Base-by-base conservation (phyloP, 2,329 filamentous ascomycete species). In the Akanthomyces lecanii region DNA sequence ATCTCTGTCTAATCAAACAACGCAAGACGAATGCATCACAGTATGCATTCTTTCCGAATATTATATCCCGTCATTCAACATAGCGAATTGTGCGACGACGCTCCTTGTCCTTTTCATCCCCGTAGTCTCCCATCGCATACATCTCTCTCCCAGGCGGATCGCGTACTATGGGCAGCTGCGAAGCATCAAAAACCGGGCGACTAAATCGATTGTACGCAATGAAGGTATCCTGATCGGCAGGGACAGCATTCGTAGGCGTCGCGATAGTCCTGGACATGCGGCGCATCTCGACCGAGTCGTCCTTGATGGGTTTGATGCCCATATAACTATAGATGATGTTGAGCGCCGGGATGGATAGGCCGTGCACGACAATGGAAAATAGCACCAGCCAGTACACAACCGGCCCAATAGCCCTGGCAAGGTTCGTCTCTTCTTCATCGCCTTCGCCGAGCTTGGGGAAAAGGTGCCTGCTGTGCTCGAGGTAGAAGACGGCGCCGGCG, bases 401-500 rank as follows among this genome's bases (percentile, higher is more conserved):
- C 8, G 62, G 62, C 1, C 52, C 69, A 2, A 78, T 70, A 4
- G 74, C 75, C 1, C 73, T 71, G n/a, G 78, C 63, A 14, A 81
- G 66, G 45, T 73, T 67, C 0, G 69, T 69, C 65, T 76, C 73
- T 47, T 73, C 72, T 14, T 69, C 70, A 65, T 77, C 76, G 3
- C 72, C 74, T 2, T 73, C 62, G 30, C 70, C 72, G 0, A 71
- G 63, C 5, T 73, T 63, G 0, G 77, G 77, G 63, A 80, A 78
- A 4, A 81, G 68, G 12, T 79, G 72, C 8, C 73, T 71, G 2
- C 77, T 75, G 63, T 81, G 79, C 66, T 81, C 77, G 16, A 92
- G 80, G 72, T 93, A 92, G 72, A 92, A 92, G 28, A 91, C 82
- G 0, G 90, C 89, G 23, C 87, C 88, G 10, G 91, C 89, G 2